Evolutionary conservation across 1,284 basidiomycete genomes (phyloP), one percentile per base, ranked within the genome.

Genomic region (Cryptococcus depauperatus): DNA sequence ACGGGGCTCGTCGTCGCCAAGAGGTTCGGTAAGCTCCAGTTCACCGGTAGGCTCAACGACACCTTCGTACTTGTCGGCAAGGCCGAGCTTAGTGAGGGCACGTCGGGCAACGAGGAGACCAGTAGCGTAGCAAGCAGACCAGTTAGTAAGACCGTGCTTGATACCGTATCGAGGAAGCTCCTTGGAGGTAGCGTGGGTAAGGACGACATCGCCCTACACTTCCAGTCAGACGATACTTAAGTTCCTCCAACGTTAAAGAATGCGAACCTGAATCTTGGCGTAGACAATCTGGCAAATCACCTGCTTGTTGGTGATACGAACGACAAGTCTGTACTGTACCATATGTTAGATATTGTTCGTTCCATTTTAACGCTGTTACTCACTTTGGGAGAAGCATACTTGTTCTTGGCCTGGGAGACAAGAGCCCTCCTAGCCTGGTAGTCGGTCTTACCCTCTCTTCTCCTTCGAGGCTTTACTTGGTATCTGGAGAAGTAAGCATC

Each of bases 41-140:
- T 84, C 84, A 58, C 95, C 95, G 67, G 91, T 85, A 35, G 95
- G 86, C 75, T 97, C 91, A 35, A 81, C 71, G 50, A 92, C 83
- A 79, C 95, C 95, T 76, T 93, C 81, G 73, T 98, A 99, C 78
- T 97, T 98, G 76, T 98, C 93, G 52, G 87, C 91, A 55, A 99
- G 83, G 60, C 90, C 90, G 65, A 99, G 83, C 74, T 95, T 96
- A 66, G 83, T 83, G 48, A 98, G 77, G 34, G 92, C 93, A 69
- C 95, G 90, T 60, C 95, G 91, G 51, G 95, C 93, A 62, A 79
- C 81, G 41, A 99, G 83, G 46, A 99, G 83, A 71, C 95, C 95
- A 64, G 95, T 97, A 44, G 95, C 95, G 74, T 98, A 99, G 44
- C 92, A 92, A 56, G 93, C 92, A 58, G 91, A 79, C 95, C 95